These are phyloP conservation scores for Microdochium trichocladiopsis DNA, from an alignment of 2,329 filamentous ascomycete species.

Conservation along the genomic window DNA sequence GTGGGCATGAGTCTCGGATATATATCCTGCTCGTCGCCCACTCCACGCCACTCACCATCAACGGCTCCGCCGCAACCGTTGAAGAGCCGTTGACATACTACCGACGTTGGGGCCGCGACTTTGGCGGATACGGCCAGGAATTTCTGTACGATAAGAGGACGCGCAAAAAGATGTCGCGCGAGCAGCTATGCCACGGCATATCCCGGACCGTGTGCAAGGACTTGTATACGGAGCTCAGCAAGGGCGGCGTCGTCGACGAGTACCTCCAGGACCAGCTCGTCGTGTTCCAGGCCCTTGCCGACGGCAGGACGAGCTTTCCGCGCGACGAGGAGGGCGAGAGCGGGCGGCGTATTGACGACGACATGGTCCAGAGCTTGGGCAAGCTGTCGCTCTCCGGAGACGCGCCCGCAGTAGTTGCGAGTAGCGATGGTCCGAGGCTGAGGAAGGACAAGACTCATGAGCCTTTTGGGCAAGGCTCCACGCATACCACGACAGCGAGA, in stretches of 20 bases:
- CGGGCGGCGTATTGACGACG: constrained; percentile 7
- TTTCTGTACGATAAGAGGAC: constrained; percentile 23
- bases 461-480: constrained; percentile 49
- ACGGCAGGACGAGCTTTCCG: constrained; percentile 41
- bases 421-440: constrained; percentile 9
- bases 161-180: constrained; percentile 30
- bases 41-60: constrained; percentile 24
- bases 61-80: not conserved
- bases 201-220: constrained; percentile 36
- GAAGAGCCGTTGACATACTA: constrained; percentile 4
- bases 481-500: constrained; percentile 51
- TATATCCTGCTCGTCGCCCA: constrained; percentile 51
- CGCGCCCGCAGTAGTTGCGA: too few relatives aligned
- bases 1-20: constrained; percentile 39
- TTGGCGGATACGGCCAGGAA: constrained; percentile 40
- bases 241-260: constrained; percentile 43
- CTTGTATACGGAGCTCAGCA: constrained; percentile 35
- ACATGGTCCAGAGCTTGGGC: constrained; percentile 2
- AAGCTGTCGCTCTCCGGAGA: constrained; percentile 2
- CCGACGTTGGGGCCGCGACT: constrained; percentile 43
- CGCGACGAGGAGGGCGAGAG: constrained; percentile 12
- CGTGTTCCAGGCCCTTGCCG: constrained; percentile 50
- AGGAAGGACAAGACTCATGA: constrained; percentile 35
- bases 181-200: constrained; percentile 28
- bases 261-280: constrained; percentile 56